Percentiles rank a stretch among this genome's conserved stretches.
phyloP scores from a whole-genome alignment of 2,329 filamentous ascomycete species.

The Pseudogymnoascus sp. region DNA sequence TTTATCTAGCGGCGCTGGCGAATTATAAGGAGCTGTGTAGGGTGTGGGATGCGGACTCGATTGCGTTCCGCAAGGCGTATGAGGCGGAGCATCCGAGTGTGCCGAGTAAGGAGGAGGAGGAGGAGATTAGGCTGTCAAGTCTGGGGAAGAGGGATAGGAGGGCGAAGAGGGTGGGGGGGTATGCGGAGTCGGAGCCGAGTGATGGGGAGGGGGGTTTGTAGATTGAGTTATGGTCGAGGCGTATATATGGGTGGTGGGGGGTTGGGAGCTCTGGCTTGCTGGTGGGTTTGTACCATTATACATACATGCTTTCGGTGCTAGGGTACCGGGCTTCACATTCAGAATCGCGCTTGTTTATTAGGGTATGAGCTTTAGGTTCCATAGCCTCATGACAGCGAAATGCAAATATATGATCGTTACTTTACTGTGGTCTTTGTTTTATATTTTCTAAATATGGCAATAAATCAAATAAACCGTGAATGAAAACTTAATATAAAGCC shows the following conservation, averaged over 20 bases:
- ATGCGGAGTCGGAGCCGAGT: conserved; percentile 11
- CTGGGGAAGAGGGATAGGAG: conserved; percentile 25
- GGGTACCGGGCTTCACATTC: background rate
- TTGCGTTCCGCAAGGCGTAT: conserved; percentile 43
- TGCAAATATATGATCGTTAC: background rate
- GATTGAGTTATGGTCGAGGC: background rate
- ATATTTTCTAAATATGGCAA: background rate
- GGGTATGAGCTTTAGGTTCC: background rate
- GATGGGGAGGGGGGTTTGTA: background rate
- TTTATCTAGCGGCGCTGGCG: conserved; percentile 48
- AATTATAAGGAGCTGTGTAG: conserved; percentile 53
- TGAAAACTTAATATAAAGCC: background rate
- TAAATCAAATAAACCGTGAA: background rate
- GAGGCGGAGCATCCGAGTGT: conserved; percentile 42
- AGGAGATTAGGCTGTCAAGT: conserved; percentile 16
- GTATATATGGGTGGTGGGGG: background rate
- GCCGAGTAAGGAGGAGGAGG: conserved; percentile 27
- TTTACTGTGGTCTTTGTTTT: background rate
- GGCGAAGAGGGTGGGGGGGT: conserved; percentile 27
- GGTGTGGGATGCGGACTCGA: conserved; percentile 64
- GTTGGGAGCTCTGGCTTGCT: background rate
- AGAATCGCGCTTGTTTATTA: background rate
- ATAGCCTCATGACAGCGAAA: background rate
- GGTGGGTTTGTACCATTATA: background rate
- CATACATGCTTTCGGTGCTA: background rate